A percentile compares a stretch with the other conserved stretches of the same genome.
phyloP scores from a whole-genome alignment of 495 filamentous ascomycete species.

The Geoglossum glabrum region DNA sequence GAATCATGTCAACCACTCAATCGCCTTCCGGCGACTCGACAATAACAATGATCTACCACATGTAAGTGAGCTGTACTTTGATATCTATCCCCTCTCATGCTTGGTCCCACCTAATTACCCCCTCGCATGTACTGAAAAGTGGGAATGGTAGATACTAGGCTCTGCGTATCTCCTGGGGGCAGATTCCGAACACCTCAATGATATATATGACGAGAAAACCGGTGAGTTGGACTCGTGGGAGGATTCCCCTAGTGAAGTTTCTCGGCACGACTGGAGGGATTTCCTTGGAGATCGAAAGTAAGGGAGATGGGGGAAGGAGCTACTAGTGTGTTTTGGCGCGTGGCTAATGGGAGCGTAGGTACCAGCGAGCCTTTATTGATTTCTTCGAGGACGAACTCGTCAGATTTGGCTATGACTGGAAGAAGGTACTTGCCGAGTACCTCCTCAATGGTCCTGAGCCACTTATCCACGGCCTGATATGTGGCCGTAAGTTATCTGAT shows the following conservation, averaged over 20 bases:
- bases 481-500: constrained; percentile 40
- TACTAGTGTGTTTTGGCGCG: background rate
- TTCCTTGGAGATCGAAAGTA: constrained; percentile 50
- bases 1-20: constrained; percentile 77
- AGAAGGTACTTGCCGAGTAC: constrained; percentile 50
- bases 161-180: constrained; percentile 75
- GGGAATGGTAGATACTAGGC: constrained; percentile 29
- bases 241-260: constrained; percentile 67
- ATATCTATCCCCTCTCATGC: background rate
- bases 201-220: constrained; percentile 58
- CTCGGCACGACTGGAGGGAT: constrained; percentile 65
- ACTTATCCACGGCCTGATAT: constrained; percentile 54
- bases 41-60: constrained; percentile 84
- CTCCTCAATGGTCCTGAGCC: constrained; percentile 57
- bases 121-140: background rate
- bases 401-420: constrained; percentile 65
- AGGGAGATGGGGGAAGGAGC: no score
- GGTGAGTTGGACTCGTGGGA: constrained; percentile 59
- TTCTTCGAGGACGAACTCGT: constrained; percentile 82
- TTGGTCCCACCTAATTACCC: background rate
- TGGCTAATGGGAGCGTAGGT: constrained; percentile 24
- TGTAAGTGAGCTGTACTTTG: constrained; percentile 24
- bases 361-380: constrained; percentile 77
- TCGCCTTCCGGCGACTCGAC: constrained; percentile 54
- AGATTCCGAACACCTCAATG: constrained; percentile 43